phyloP scores from a whole-genome alignment of 345 rosid species.

The Eucalyptus erythrocorys region DNA sequence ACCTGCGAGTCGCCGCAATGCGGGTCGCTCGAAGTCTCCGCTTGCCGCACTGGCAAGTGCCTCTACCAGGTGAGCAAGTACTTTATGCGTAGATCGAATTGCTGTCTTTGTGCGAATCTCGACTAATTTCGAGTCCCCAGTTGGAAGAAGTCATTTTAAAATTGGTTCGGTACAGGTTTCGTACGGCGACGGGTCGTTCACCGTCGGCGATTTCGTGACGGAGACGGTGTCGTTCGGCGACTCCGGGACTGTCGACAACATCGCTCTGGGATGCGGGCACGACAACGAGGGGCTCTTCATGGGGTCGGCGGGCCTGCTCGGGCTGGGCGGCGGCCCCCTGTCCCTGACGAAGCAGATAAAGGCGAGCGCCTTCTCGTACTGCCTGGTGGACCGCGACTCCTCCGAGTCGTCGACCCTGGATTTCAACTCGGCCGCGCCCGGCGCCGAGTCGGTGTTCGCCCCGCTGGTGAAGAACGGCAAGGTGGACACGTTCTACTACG shows the following conservation, averaged over 20 bases:
- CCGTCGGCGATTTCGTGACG: conserved; percentile 57
- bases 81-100: not conserved
- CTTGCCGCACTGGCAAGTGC: conserved; percentile 43
- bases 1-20: conserved; percentile 52
- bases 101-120: not conserved
- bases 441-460: conserved; percentile 35
- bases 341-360: conserved; percentile 69
- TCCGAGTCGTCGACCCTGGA: conserved; percentile 52
- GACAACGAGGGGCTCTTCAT: conserved; percentile 79
- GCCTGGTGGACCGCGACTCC: conserved; percentile 85
- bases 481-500: conserved; percentile 77
- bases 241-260: conserved; percentile 19
- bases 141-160: not conserved
- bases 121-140: not conserved
- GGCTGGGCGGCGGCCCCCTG: conserved; percentile 86
- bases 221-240: conserved; percentile 69
- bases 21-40: conserved; percentile 29
- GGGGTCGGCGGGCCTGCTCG: conserved; percentile 82
- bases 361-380: conserved; percentile 75
- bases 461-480: conserved; percentile 47
- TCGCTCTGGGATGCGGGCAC: conserved; percentile 80
- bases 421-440: conserved; percentile 47
- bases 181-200: conserved; percentile 92
- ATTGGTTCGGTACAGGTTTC: conserved; percentile 25
- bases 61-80: conserved; percentile 41